phyloP scores from a whole-genome alignment of 176 grass and related monocot species.

The Oryza meyeriana region DNA sequence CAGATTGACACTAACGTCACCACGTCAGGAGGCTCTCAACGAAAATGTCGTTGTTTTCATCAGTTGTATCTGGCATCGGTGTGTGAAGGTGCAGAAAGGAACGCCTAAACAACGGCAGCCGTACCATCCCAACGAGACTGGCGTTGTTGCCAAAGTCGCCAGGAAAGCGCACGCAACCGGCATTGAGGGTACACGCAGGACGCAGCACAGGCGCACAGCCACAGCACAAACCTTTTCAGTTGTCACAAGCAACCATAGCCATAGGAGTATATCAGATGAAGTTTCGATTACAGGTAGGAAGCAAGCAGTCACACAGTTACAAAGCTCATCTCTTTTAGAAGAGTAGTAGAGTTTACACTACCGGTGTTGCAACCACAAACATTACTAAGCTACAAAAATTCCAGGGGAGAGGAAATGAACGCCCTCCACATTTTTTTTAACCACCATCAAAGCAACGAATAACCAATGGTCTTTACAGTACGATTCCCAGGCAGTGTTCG shows the following conservation, averaged over 20 bases:
- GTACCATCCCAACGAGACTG: slow-evolving; percentile 9
- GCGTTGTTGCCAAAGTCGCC: not conserved
- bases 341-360: slow-evolving; percentile 15
- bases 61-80: not conserved
- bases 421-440: not conserved
- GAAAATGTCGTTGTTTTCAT: not conserved
- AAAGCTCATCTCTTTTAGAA: not conserved
- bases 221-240: not conserved
- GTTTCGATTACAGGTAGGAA: not conserved
- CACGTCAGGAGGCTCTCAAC: too few species aligned
- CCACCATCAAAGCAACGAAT: not conserved
- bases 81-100: not conserved
- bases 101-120: not conserved
- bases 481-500: not conserved
- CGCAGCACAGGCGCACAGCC: not conserved
- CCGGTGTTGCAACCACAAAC: not conserved
- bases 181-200: too few species aligned
- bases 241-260: too few species aligned
- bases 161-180: slow-evolving; percentile 1
- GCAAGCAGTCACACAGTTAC: not conserved
- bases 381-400: slow-evolving; percentile 42
- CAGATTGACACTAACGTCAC: not conserved
- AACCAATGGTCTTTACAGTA: not conserved
- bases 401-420: not conserved
- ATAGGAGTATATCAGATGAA: not conserved